phyloP scores from a whole-genome alignment of 805 yeast species.

The Candida insectorum region DNA sequence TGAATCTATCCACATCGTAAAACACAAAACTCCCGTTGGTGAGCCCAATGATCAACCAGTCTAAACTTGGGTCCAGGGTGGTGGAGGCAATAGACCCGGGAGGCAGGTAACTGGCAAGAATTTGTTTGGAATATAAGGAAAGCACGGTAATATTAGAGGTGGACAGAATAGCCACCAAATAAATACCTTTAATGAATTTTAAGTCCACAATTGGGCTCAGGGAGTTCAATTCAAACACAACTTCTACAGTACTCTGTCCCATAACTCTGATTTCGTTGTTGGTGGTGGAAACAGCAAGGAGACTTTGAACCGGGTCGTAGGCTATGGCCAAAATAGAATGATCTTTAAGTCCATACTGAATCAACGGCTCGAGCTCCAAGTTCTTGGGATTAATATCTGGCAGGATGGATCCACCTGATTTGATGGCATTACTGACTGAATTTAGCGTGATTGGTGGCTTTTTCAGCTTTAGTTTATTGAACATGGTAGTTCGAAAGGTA shows the following conservation, averaged over 20 bases:
- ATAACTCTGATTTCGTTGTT: slow-evolving; percentile 69
- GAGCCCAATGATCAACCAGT: slow-evolving; percentile 80
- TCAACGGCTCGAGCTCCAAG: slow-evolving; percentile 22
- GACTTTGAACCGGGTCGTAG: slow-evolving; percentile 83
- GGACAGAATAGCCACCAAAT: slow-evolving; percentile 67
- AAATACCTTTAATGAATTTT: slow-evolving; percentile 75
- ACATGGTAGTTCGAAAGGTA: too few species aligned
- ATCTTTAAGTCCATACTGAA: slow-evolving; percentile 39
- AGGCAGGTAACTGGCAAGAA: slow-evolving; percentile 58
- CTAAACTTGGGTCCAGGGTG: slow-evolving; percentile 82
- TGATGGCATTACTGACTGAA: slow-evolving; percentile 40
- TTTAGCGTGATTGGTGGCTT: slow-evolving; percentile 42
- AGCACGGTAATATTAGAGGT: slow-evolving; percentile 59
- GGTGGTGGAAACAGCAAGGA: slow-evolving; percentile 77
- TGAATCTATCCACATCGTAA: slow-evolving; percentile 79
- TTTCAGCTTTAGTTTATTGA: slow-evolving; percentile 34
- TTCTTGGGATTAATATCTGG: slow-evolving; percentile 34
- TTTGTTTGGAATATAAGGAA: slow-evolving; percentile 61
- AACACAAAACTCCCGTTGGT: slow-evolving; percentile 69
- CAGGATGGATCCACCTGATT: slow-evolving; percentile 29
- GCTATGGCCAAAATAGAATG: slow-evolving; percentile 69
- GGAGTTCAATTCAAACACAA: slow-evolving; percentile 52
- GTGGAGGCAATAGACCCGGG: slow-evolving; percentile 66
- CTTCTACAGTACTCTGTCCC: slow-evolving; percentile 82
- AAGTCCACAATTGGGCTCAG: slow-evolving; percentile 51